These are phyloP conservation scores for Pulveroboletus sp. DNA, from an alignment of 768 basidiomycete species.

Conservation along the genomic window DNA sequence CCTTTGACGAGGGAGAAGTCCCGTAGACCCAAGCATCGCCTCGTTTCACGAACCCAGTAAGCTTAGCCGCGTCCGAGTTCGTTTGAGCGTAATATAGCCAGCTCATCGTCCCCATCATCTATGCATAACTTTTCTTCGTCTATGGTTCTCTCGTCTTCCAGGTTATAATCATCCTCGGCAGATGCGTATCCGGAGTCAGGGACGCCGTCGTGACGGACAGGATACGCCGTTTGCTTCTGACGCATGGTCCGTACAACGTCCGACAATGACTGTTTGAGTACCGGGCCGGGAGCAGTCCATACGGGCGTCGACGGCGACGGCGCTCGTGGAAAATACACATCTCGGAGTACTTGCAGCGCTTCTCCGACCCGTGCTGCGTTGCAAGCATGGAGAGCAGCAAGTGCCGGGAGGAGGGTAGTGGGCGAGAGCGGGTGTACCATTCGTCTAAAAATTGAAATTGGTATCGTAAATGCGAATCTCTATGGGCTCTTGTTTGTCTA, in stretches of 20 bases:
- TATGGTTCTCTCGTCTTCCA: conserved; percentile 14
- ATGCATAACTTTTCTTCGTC: neutral
- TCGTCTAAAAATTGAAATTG: neutral
- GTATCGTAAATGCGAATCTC: conserved; percentile 10
- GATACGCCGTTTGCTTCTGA: conserved; percentile 17
- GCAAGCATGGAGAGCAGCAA: conserved; percentile 39
- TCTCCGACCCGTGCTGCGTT: conserved; percentile 36
- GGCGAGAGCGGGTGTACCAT: conserved; percentile 35
- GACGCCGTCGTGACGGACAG: conserved; percentile 41
- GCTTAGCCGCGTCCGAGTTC: conserved; percentile 68
- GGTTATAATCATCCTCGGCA: conserved; percentile 52
- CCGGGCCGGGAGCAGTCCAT: conserved; percentile 11
- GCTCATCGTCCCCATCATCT: conserved; percentile 16
- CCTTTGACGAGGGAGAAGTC: conserved; percentile 28
- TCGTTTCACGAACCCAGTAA: conserved; percentile 65
- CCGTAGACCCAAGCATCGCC: conserved; percentile 49
- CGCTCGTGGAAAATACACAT: conserved; percentile 50
- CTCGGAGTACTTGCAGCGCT: conserved; percentile 43
- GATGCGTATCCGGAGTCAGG: conserved; percentile 82
- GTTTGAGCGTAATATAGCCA: conserved; percentile 57
- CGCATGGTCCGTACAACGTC: conserved; percentile 21
- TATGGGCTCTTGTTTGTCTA: conserved; percentile 11
- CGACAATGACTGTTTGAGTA: conserved; percentile 17
- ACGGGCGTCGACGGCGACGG: conserved; percentile 3
- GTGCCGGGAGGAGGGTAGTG: conserved; percentile 54